Conservation (phyloP, 129 eudicot species). For the Flaveria trinervia region DNA sequence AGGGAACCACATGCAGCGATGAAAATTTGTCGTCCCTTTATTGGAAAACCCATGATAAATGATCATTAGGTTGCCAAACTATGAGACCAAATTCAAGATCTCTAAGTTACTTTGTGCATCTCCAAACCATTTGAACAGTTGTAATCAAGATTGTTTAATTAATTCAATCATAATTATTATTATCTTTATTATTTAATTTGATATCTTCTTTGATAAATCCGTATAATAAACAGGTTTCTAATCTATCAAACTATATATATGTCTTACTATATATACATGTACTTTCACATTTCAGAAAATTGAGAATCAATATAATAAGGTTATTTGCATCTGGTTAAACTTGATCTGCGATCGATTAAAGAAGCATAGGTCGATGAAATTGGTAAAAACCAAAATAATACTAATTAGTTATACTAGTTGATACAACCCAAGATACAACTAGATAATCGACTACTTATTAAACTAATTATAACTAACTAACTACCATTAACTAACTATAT, state of each 20-base stretch:
- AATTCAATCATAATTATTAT: slow-evolving; percentile 16
- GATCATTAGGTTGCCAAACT: slow-evolving; percentile 10
- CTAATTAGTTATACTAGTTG: neutral
- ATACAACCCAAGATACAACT: neutral
- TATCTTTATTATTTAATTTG: neutral
- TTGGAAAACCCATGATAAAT: neutral
- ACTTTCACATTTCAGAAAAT: neutral
- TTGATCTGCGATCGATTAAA: neutral
- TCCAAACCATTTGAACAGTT: slow-evolving; percentile 17
- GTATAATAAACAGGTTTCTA: neutral
- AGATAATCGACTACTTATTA: neutral
- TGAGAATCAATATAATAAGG: neutral
- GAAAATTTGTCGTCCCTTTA: slow-evolving; percentile 17
- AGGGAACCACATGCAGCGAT: slow-evolving; percentile 26
- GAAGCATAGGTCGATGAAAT: neutral
- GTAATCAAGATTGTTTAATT: slow-evolving; percentile 12
- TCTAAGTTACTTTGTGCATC: slow-evolving; percentile 13
- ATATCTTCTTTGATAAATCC: neutral
- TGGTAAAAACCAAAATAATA: neutral
- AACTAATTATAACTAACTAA: neutral
- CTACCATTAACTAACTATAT: neutral
- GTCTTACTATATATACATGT: too few relatives aligned
- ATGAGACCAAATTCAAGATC: slow-evolving; percentile 9
- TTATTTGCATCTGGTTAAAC: neutral
- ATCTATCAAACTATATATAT: too few relatives aligned